phyloP scores from a whole-genome alignment of 192 early-diverging fungal genomes.

The Coemansia furcata region DNA sequence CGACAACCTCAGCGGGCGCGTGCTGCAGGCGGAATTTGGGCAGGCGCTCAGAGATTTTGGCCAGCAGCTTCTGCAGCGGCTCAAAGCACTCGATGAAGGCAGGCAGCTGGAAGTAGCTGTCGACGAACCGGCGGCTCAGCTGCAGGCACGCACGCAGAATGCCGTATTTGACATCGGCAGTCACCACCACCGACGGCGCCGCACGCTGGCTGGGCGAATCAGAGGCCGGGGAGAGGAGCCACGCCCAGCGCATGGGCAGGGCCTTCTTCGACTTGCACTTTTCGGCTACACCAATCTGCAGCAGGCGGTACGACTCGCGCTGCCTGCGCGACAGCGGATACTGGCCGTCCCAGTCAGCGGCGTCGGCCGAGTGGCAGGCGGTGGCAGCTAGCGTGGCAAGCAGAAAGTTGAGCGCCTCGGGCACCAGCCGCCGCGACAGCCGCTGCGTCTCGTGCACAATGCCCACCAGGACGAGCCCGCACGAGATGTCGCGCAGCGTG shows the following conservation, averaged over 20 bases:
- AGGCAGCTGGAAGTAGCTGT: constrained; percentile 58
- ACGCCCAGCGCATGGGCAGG: constrained; percentile 31
- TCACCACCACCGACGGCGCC: neutral
- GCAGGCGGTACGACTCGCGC: constrained; percentile 23
- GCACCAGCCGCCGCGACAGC: constrained; percentile 71
- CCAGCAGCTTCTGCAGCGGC: constrained; percentile 24
- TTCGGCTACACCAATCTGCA: constrained; percentile 3
- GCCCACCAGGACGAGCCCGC: constrained; percentile 78
- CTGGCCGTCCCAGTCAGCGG: constrained; percentile 23
- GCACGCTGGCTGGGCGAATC: neutral
- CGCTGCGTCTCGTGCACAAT: constrained; percentile 64
- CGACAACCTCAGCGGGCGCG: constrained; percentile 14
- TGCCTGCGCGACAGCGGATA: constrained; percentile 33
- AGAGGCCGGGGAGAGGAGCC: constrained; percentile 3
- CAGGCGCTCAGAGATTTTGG: constrained; percentile 20
- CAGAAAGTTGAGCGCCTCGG: constrained; percentile 70
- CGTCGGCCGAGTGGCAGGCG: constrained; percentile 15
- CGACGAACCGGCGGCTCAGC: constrained; percentile 23
- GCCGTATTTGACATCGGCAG: constrained; percentile 20
- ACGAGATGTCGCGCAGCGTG: constrained; percentile 59
- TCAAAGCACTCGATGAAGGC: constrained; percentile 66
- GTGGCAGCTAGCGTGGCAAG: constrained; percentile 27
- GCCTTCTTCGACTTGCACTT: constrained; percentile 3
- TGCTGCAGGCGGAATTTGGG: constrained; percentile 32
- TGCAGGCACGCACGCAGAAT: constrained; percentile 21